These are phyloP conservation scores for Aaosphaeria pasadenensis DNA, from an alignment of 2,329 filamentous ascomycete genomes.

Conservation along the genomic window DNA sequence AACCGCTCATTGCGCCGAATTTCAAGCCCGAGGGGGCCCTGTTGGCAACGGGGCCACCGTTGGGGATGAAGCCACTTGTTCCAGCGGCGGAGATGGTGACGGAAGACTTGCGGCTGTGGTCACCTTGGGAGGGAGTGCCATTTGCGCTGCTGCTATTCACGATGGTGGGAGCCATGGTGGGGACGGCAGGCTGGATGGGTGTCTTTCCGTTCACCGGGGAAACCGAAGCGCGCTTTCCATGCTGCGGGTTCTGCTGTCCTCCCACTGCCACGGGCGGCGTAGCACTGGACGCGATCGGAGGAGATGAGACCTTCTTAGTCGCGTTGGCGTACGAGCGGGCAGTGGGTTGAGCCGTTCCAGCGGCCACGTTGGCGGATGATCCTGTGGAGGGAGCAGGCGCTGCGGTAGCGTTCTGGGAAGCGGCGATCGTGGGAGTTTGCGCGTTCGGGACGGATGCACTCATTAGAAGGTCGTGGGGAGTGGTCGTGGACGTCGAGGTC, in stretches of 20 bases:
- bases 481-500: conserved; percentile 1
- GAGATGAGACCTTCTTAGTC: conserved; percentile 54
- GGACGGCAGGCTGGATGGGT: conserved; percentile 67
- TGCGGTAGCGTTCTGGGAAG: conserved; percentile 47
- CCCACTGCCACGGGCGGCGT: conserved; percentile 53
- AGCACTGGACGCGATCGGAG: conserved; percentile 49
- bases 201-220: conserved; percentile 84
- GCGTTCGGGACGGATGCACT: conserved; percentile 57
- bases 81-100: conserved; percentile 88
- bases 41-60: conserved; percentile 66
- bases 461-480: conserved; percentile 50
- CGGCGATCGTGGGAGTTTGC: conserved; percentile 47
- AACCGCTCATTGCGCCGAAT: conserved; percentile 72
- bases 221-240: conserved; percentile 45
- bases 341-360: conserved; percentile 56
- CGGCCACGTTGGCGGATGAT: conserved; percentile 48
- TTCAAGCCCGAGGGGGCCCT: conserved; percentile 61
- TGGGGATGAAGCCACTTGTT: conserved; percentile 70
- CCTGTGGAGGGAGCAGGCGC: conserved; percentile 48
- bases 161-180: conserved; percentile 58
- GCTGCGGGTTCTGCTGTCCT: conserved; percentile 52
- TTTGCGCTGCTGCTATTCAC: conserved; percentile 66
- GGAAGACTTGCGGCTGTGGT: conserved; percentile 85
- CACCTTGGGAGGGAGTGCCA: conserved; percentile 56
- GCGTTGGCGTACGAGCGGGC: conserved; percentile 61